Evolutionary conservation across 148 eudicot species (phyloP).

Genomic region (Amaranthus cruentus): DNA sequence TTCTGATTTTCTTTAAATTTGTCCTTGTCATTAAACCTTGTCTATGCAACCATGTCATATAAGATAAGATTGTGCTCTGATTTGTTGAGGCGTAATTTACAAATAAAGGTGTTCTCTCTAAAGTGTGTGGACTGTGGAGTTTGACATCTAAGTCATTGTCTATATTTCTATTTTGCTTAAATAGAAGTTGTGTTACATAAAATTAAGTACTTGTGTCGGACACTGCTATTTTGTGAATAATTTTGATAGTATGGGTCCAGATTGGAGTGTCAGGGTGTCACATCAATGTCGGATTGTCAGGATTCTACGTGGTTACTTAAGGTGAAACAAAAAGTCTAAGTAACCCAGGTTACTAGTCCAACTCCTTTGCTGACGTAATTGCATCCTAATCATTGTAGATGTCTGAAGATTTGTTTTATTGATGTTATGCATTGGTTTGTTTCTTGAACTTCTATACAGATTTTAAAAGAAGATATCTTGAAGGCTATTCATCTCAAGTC

Average conservation of each 20-base stretch:
- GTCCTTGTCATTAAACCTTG: neutral
- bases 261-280: no score
- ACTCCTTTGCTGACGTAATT: neutral
- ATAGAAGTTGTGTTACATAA: neutral
- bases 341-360: neutral
- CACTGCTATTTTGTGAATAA: no score
- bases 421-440: conserved; percentile 6
- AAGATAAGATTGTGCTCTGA: neutral
- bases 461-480: conserved; percentile 60
- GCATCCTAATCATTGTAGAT: neutral
- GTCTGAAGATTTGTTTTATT: neutral
- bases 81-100: neutral
- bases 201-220: no score
- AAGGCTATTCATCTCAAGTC: conserved; percentile 88
- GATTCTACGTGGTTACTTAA: no score
- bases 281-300: no score
- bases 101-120: neutral
- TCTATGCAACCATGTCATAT: neutral
- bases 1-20: neutral
- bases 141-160: neutral
- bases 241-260: no score
- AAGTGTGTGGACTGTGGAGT: neutral
- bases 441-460: conserved; percentile 33
- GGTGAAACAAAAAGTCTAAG: no score
- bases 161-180: neutral